A percentile compares a stretch with the other conserved stretches of the same genome.
These are phyloP conservation scores for Tylopilus sp. DNA, from an alignment of 1,284 basidiomycete genomes.

Conservation along the genomic window DNA sequence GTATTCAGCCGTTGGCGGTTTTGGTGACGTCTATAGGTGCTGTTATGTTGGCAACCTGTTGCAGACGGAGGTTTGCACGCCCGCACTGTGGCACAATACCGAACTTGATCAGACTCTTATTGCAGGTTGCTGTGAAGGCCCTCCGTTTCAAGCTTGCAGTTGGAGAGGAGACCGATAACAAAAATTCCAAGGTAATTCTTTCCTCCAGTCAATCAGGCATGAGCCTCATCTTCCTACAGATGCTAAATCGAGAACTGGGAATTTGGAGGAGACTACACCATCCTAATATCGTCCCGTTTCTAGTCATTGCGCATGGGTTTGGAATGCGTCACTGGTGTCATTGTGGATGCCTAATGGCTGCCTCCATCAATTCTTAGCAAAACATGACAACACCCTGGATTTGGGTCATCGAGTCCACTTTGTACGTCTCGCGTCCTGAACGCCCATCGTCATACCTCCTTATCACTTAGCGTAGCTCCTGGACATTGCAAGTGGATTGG, in stretches of 20 bases:
- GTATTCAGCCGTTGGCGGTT: too few species aligned
- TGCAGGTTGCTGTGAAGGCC: too few species aligned
- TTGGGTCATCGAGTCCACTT: background rate
- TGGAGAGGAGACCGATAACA: too few species aligned
- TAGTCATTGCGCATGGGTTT: background rate
- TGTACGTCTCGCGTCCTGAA: background rate
- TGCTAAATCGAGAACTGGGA: background rate
- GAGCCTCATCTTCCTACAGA: background rate
- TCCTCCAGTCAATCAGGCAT: too few species aligned
- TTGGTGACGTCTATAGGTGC: too few species aligned
- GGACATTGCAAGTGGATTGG: background rate
- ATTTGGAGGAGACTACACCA: background rate
- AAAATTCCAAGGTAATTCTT: too few species aligned
- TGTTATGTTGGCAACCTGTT: too few species aligned
- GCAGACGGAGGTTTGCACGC: too few species aligned
- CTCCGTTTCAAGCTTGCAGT: too few species aligned
- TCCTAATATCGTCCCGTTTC: background rate
- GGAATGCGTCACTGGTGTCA: background rate
- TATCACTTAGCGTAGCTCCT: background rate
- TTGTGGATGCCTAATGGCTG: background rate
- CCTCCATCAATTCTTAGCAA: background rate
- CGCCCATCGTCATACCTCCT: background rate
- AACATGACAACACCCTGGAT: background rate
- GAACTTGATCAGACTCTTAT: too few species aligned
- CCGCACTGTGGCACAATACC: too few species aligned